Conservation (phyloP, 306 rosid genomes). For the Luffa acutangula region DNA sequence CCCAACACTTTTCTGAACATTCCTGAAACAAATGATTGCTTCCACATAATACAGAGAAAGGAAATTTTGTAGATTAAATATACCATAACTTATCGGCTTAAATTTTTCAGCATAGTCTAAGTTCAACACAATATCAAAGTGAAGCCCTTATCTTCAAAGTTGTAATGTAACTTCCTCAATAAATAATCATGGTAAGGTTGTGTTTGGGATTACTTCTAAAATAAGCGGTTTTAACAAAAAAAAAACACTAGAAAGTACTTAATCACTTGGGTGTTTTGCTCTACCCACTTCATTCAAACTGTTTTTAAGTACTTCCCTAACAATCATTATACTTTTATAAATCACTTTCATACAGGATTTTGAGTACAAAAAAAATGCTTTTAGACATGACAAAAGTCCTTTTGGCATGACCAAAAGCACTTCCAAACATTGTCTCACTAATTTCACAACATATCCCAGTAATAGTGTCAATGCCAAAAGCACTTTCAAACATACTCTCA, state of each 20-base stretch:
- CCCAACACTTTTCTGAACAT: constrained; percentile 33
- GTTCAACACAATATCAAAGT: not conserved
- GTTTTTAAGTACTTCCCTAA: not conserved
- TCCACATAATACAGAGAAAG: not conserved
- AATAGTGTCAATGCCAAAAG: not conserved
- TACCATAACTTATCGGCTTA: not conserved
- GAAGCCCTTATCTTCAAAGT: not conserved
- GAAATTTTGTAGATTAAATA: not conserved
- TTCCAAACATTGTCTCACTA: not conserved
- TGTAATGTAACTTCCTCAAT: not conserved
- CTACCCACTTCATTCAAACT: not conserved
- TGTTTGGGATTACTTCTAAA: not conserved
- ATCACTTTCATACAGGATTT: not conserved
- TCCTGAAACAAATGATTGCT: constrained; percentile 31
- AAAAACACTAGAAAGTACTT: not conserved
- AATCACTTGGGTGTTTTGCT: not conserved
- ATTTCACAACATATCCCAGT: not conserved
- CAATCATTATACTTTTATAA: not conserved
- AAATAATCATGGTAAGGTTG: not conserved
- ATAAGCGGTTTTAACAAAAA: not conserved
- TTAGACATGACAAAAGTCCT: not conserved
- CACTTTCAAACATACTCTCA: not conserved
- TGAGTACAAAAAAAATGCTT: not conserved
- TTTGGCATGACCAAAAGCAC: no score
- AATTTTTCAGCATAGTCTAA: not conserved